Conservation (phyloP, 371 early-diverging fungal species). For the Mortierella sp. region DNA sequence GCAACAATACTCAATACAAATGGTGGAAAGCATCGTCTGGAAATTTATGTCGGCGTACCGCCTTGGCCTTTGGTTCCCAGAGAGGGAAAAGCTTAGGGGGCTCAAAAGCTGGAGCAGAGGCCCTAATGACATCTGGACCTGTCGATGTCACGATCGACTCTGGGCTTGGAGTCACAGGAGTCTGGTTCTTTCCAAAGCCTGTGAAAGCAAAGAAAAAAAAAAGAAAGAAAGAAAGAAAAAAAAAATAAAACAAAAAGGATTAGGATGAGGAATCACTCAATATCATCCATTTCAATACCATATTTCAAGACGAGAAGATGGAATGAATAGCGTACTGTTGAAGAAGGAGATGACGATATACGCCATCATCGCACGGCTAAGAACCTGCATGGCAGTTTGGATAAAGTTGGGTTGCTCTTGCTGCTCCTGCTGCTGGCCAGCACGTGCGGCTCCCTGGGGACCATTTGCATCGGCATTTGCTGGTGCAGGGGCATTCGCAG, state of each 20-base stretch:
- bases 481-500: too few relatives aligned
- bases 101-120: neutral
- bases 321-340: conserved; percentile 18
- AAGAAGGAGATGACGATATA: conserved; percentile 26
- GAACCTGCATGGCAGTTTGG: conserved; percentile 32
- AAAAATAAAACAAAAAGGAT: too few relatives aligned
- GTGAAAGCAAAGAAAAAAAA: too few relatives aligned
- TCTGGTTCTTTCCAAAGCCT: too few relatives aligned
- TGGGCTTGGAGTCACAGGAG: conserved; percentile 8
- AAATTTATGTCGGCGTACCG: conserved; percentile 11
- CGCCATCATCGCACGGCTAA: conserved; percentile 39
- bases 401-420: conserved; percentile 15
- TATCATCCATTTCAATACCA: too few relatives aligned
- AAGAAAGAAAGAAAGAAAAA: too few relatives aligned
- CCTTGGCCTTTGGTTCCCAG: conserved; percentile 32
- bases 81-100: conserved; percentile 34
- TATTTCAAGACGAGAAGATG: neutral
- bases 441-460: too few relatives aligned
- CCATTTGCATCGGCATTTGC: too few relatives aligned
- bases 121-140: conserved; percentile 12
- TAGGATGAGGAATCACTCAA: too few relatives aligned
- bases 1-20: neutral
- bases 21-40: neutral
- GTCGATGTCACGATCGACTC: conserved; percentile 9
- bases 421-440: conserved; percentile 7